Conservation (phyloP, 1,284 basidiomycete genomes). For the Pisolithus thermaeus region DNA sequence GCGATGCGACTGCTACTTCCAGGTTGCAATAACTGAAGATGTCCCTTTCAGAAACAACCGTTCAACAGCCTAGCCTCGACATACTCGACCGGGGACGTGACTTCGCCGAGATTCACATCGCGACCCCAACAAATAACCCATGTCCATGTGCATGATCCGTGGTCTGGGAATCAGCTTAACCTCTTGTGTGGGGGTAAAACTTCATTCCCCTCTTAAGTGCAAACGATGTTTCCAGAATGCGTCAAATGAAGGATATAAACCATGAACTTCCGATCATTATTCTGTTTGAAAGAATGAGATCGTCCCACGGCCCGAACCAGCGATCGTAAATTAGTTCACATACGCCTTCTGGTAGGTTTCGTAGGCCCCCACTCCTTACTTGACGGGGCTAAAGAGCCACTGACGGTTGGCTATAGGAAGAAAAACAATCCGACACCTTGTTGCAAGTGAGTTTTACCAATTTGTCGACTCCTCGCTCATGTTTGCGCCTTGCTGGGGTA, state of each 20-base stretch:
- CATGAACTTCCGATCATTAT: constrained; percentile 8
- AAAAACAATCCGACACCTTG: background rate
- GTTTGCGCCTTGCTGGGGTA: background rate
- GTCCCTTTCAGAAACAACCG: background rate
- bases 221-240: constrained; percentile 11
- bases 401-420: background rate
- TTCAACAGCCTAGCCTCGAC: background rate
- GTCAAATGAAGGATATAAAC: constrained; percentile 13
- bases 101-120: background rate
- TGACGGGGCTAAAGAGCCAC: background rate
- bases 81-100: background rate
- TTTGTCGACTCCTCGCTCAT: background rate
- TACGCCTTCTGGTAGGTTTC: constrained; percentile 23
- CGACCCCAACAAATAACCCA: background rate
- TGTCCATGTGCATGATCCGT: background rate
- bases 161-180: background rate
- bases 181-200: background rate
- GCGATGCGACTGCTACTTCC: background rate
- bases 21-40: background rate
- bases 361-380: constrained; percentile 11
- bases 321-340: background rate
- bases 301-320: too few relatives aligned
- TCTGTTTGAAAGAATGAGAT: background rate
- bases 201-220: background rate
- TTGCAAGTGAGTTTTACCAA: background rate